These are phyloP conservation scores for Tremellales sp. DNA, from an alignment of 1,284 basidiomycete species.

Conservation along the genomic window DNA sequence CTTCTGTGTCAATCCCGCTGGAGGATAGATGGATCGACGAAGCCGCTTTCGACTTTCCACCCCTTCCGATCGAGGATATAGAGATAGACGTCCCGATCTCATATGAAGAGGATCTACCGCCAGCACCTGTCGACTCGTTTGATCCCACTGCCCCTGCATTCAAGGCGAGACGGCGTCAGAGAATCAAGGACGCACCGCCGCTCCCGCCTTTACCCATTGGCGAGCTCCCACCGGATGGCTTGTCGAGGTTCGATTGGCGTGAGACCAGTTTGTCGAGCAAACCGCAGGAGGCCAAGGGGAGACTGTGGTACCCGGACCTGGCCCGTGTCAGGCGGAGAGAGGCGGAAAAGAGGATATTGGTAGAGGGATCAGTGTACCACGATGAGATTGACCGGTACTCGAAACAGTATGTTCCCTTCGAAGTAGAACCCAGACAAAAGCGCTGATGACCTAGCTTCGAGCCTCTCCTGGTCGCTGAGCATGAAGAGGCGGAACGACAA, in stretches of 20 bases:
- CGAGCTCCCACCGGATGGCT: constrained; percentile 20
- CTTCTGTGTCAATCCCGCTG: too few species aligned
- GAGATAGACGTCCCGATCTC: background rate
- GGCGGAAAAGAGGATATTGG: constrained; percentile 43
- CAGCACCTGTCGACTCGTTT: background rate
- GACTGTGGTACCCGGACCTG: background rate
- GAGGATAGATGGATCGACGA: too few species aligned
- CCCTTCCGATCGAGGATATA: background rate
- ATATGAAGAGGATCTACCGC: background rate
- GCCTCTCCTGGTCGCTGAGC: constrained; percentile 61
- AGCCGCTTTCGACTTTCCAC: background rate
- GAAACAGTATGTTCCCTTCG: constrained; percentile 23
- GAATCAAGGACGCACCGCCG: background rate
- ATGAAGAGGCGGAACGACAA: constrained; percentile 57
- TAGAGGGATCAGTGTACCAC: constrained; percentile 48
- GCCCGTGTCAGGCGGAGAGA: constrained; percentile 26
- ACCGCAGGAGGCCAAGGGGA: background rate
- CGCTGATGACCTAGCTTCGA: constrained; percentile 55
- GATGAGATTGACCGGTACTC: constrained; percentile 49
- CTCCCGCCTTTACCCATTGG: constrained; percentile 20
- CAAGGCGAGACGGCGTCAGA: background rate
- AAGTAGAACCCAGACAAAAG: background rate
- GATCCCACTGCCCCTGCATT: background rate
- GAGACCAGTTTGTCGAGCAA: background rate
- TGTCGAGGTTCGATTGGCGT: constrained; percentile 40